Conservation (phyloP, 2,329 filamentous ascomycete species). For the Aspergillus novoparasiticus region DNA sequence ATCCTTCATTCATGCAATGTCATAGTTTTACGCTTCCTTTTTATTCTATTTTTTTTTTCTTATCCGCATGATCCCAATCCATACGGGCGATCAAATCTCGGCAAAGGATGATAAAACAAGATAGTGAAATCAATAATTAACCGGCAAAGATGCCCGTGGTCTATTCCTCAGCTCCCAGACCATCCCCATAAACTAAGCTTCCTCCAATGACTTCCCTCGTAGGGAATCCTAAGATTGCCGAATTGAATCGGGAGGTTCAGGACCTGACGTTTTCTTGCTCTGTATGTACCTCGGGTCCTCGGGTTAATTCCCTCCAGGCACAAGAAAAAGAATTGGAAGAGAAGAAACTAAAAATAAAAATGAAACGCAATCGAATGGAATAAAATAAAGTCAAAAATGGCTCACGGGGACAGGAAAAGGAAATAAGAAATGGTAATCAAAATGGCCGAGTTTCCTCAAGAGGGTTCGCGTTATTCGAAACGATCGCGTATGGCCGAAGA, state of each 20-base stretch:
- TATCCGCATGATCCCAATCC: conserved; percentile 2
- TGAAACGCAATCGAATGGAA: not conserved
- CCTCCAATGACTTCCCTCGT: not conserved
- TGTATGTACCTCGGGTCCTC: conserved; percentile 24
- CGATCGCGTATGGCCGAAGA: conserved; percentile 9
- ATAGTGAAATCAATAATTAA: not conserved
- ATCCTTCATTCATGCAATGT: not conserved
- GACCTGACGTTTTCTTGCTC: conserved; percentile 10
- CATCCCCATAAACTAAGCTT: not conserved
- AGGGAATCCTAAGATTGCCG: conserved; percentile 13
- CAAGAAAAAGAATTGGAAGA: not conserved
- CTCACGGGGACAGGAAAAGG: not conserved
- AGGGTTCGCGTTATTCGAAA: conserved; percentile 2
- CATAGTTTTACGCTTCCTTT: not conserved
- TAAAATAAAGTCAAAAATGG: not conserved
- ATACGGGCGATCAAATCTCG: conserved; percentile 1
- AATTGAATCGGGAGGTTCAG: conserved; percentile 22
- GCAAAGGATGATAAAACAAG: not conserved
- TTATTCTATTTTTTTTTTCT: not conserved
- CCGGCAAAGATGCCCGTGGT: not conserved
- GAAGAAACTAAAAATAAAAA: not conserved
- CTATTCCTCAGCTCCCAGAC: not conserved
- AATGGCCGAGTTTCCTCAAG: not conserved
- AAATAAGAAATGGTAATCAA: not conserved
- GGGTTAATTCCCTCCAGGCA: conserved; percentile 18